These are phyloP conservation scores for Arctium lappa DNA, from an alignment of 129 eudicot genomes.

Conservation along the genomic window DNA sequence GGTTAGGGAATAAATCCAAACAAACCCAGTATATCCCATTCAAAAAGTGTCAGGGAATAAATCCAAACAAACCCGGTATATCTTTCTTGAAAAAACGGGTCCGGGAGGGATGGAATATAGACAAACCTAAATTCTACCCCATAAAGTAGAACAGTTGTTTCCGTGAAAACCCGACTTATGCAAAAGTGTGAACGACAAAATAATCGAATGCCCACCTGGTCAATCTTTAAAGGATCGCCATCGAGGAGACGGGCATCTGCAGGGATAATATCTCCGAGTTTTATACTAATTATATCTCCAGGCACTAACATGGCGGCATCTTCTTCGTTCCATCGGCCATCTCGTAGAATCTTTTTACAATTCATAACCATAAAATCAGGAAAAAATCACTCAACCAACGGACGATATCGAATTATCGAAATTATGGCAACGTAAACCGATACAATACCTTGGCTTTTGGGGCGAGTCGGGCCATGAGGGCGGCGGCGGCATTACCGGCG, in stretches of 20 bases:
- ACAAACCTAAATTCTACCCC: not conserved
- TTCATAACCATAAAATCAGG: not conserved
- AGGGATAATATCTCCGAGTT: slow-evolving; percentile 92
- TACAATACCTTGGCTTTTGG: slow-evolving; percentile 88
- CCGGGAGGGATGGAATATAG: not conserved
- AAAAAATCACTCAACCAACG: not conserved
- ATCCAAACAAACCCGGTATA: too few relatives aligned
- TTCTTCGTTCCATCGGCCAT: slow-evolving; percentile 93
- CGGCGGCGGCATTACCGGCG: slow-evolving; percentile 99
- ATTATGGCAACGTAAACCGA: not conserved
- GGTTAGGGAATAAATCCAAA: too few relatives aligned
- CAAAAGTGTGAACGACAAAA: not conserved
- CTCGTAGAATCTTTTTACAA: slow-evolving; percentile 63
- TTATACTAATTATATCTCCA: slow-evolving; percentile 87
- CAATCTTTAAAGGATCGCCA: slow-evolving; percentile 96
- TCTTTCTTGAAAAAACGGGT: too few relatives aligned
- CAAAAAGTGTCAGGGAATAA: too few relatives aligned
- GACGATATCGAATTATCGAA: not conserved
- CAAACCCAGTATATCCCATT: too few relatives aligned
- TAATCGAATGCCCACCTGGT: slow-evolving; percentile 50
- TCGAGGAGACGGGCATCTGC: slow-evolving; percentile 99
- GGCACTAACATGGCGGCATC: slow-evolving; percentile 93
- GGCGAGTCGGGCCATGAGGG: slow-evolving; percentile 98
- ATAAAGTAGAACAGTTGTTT: not conserved
- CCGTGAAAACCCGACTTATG: not conserved